Percentiles rank a stretch among this genome's conserved stretches.
These are phyloP conservation scores for Haematococcus sp. DNA, from an alignment of 139 green algal genomes.

Conservation along the genomic window DNA sequence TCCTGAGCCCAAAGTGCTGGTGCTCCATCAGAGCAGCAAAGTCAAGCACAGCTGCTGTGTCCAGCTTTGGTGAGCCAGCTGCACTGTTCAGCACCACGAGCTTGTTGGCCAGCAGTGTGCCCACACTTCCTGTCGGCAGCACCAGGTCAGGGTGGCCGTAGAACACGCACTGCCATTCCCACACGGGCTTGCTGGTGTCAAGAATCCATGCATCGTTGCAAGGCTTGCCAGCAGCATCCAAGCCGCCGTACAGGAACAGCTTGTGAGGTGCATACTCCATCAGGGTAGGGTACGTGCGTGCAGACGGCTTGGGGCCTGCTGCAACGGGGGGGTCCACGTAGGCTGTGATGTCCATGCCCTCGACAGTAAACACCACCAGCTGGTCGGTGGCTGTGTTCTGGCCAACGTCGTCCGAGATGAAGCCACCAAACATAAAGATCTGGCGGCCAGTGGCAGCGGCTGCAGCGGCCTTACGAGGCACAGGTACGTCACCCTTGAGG, in stretches of 20 bases:
- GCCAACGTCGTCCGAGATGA: conserved; percentile 36
- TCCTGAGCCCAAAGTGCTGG: conserved; percentile 6
- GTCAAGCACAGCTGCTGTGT: conserved; percentile 60
- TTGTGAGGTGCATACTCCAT: conserved; percentile 45
- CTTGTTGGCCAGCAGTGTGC: conserved; percentile 29
- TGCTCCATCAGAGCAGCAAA: conserved; percentile 29
- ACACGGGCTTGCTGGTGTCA: conserved; percentile 52
- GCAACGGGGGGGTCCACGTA: conserved; percentile 31
- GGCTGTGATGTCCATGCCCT: conserved; percentile 30
- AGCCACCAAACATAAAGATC: conserved; percentile 68
- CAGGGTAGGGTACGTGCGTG: conserved; percentile 39
- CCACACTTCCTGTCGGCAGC: conserved; percentile 35
- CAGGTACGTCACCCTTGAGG: conserved; percentile 52
- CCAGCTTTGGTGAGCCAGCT: conserved; percentile 65
- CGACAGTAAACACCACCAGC: conserved; percentile 61
- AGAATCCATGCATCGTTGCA: conserved; percentile 75
- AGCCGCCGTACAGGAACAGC: conserved; percentile 76
- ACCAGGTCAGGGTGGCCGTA: conserved; percentile 37
- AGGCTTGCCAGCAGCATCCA: conserved; percentile 46
- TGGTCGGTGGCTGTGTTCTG: conserved; percentile 46
- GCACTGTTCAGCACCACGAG: conserved; percentile 55
- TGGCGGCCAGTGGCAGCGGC: conserved; percentile 34
- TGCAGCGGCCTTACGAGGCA: conserved; percentile 46
- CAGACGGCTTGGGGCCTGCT: conserved; percentile 9
- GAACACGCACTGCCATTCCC: conserved; percentile 66